Base-by-base conservation (phyloP, 2,329 filamentous ascomycete genomes). In the Colletotrichum aenigma region DNA sequence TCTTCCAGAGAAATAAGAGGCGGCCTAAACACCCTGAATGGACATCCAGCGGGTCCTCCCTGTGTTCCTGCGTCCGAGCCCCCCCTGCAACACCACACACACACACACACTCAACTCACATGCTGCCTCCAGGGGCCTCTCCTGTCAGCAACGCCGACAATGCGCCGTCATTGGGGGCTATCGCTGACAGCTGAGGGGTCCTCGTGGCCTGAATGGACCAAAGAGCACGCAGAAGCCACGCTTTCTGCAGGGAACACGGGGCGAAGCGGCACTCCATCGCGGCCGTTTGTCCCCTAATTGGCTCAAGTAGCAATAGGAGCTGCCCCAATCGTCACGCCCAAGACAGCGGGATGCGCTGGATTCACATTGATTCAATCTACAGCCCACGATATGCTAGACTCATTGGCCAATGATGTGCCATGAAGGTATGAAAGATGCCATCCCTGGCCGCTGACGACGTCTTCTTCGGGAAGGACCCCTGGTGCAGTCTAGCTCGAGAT, bases 1-100 rank as follows among this genome's bases (percentile, higher is more conserved):
- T 16, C 16, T 30, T 38, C 12, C 28, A 66, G 10, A 38, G 52
- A 55, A 66, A 8, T 72, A 68, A 75, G 69, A 75, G 30, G 62
- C 72, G 73, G 69, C 69, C 69, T 30, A 72, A 75, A 64, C 73
- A 72, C 73, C 69, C 9, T 16, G 69, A 73, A 58, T 28, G 64
- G 73, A 28, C 43, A 56, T 38, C n/a, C n/a, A 7, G 56, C 70
- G 69, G 73, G 65, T 64, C 70, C 21, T n/a, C 32, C 28, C 15
- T 55, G 26, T 36, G 34, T 21, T 52, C 61, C 26, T 13, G 21
- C 24, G n/a, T 64, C 58, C 18, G 58, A 52, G 15, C 3, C 18
- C 26, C 73, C 69, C 67, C n/a, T 52, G 43, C 43, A 13, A 21
- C 43, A 52, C 43, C 43, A 52, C 43, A 21, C 18, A 48, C 43